A percentile compares a stretch with the other conserved stretches of the same genome.
phyloP scores from a whole-genome alignment of 495 filamentous ascomycete genomes.

The Hypoxylon subgilvum region DNA sequence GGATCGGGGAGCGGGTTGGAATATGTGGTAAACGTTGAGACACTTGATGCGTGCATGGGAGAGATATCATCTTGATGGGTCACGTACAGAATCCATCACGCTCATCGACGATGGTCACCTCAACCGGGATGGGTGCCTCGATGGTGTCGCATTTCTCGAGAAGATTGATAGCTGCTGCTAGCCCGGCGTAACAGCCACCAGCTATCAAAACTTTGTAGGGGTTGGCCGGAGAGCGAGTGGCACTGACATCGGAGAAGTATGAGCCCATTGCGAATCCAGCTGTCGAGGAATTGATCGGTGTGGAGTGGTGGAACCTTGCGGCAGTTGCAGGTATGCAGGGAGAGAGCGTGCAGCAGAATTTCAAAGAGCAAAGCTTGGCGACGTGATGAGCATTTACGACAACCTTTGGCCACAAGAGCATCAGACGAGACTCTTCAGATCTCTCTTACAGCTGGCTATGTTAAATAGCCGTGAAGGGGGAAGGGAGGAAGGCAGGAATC shows the following conservation, averaged over 20 bases:
- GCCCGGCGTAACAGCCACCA: conserved; percentile 70
- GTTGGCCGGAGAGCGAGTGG: conserved; percentile 18
- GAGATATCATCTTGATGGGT: not conserved
- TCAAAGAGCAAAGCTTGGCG: conserved; percentile 13
- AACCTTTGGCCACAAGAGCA: conserved; percentile 17
- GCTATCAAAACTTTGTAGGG: conserved; percentile 58
- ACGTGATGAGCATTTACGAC: conserved; percentile 2
- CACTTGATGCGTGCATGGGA: conserved; percentile 31
- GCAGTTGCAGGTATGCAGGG: conserved; percentile 1
- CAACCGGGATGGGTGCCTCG: conserved; percentile 52
- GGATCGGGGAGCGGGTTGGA: conserved; percentile 1
- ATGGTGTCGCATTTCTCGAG: conserved; percentile 60
- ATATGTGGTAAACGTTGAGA: not conserved
- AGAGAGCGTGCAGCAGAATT: conserved; percentile 14
- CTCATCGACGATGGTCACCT: conserved; percentile 73
- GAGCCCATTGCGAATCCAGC: conserved; percentile 24
- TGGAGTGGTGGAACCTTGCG: conserved; percentile 20
- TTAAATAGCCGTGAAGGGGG: not conserved
- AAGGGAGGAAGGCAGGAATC: conserved; percentile 3
- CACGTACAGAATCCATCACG: conserved; percentile 71
- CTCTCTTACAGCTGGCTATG: not conserved
- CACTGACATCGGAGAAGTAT: conserved; percentile 9
- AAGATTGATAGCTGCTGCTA: conserved; percentile 65
- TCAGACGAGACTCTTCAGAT: conserved; percentile 3
- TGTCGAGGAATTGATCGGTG: conserved; percentile 9